Evolutionary conservation across 805 yeast genomes (phyloP).

Genomic region (Ogataea salicorniae): DNA sequence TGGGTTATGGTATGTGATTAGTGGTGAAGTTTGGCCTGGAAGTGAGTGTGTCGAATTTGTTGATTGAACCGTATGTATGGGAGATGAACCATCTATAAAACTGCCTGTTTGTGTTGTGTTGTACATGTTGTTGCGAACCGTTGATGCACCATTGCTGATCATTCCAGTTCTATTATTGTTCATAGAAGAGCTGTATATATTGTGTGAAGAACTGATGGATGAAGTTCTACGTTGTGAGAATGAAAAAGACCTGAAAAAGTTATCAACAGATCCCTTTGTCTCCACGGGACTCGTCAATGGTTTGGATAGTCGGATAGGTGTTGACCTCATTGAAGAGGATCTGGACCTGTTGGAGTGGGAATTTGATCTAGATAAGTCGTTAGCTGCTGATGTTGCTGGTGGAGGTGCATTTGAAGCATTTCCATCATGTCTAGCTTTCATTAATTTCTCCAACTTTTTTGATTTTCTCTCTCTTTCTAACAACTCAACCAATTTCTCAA

Average conservation of each 20-base stretch:
- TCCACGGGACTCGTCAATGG: constrained; percentile 44
- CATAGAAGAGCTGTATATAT: neutral
- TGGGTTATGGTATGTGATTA: neutral
- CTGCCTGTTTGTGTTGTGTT: no score
- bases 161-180: neutral
- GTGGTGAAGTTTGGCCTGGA: neutral
- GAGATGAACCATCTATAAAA: neutral
- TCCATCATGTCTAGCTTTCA: constrained; percentile 18
- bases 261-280: constrained; percentile 29
- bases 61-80: neutral
- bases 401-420: constrained; percentile 4
- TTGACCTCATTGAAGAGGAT: constrained; percentile 7
- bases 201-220: constrained; percentile 12
- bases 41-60: neutral
- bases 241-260: constrained; percentile 32
- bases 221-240: constrained; percentile 24
- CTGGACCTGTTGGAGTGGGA: constrained; percentile 13
- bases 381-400: neutral
- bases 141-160: neutral
- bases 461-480: constrained; percentile 34
- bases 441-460: constrained; percentile 18
- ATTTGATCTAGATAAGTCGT: neutral
- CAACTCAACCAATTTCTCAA: constrained; percentile 43
- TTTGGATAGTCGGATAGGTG: constrained; percentile 30
- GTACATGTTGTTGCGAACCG: no score